These are phyloP conservation scores for Pyrus hybrid DNA, from an alignment of 331 rosid genomes.

Conservation along the genomic window DNA sequence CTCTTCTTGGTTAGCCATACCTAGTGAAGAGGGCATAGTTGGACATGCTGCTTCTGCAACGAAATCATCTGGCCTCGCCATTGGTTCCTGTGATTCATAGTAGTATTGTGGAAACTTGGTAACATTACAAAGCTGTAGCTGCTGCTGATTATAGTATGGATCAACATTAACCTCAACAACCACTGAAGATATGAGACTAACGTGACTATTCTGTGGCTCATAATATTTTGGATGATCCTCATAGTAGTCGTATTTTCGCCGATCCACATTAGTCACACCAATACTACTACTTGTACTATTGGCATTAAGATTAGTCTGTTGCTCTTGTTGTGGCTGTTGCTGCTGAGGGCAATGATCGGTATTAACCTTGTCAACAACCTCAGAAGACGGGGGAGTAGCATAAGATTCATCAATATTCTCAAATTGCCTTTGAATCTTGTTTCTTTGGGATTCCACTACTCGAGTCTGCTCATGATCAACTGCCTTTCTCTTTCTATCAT, in stretches of 20 bases:
- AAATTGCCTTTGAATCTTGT: not conserved
- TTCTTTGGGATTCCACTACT: not conserved
- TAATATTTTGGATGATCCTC: not conserved
- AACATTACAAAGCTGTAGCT: too few relatives aligned
- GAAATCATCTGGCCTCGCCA: too few relatives aligned
- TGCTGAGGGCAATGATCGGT: not conserved
- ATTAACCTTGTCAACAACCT: not conserved
- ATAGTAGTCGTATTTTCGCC: not conserved
- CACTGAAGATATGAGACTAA: too few relatives aligned
- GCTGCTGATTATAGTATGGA: not conserved
- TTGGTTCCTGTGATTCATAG: too few relatives aligned
- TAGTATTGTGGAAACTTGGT: too few relatives aligned
- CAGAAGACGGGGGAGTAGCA: not conserved
- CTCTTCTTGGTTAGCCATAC: not conserved
- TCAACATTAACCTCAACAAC: not conserved
- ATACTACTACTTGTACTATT: not conserved
- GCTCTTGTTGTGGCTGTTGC: not conserved
- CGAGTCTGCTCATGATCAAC: not conserved
- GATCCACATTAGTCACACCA: not conserved
- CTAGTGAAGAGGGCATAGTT: not conserved
- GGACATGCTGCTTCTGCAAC: not conserved
- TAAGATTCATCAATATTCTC: not conserved
- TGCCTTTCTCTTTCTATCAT: not conserved
- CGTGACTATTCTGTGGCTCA: not conserved
- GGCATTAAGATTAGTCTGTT: not conserved